Evolutionary conservation across 441 rosid genomes (phyloP), one percentile per base, ranked within the genome.

Genomic region (Melastoma candidum): DNA sequence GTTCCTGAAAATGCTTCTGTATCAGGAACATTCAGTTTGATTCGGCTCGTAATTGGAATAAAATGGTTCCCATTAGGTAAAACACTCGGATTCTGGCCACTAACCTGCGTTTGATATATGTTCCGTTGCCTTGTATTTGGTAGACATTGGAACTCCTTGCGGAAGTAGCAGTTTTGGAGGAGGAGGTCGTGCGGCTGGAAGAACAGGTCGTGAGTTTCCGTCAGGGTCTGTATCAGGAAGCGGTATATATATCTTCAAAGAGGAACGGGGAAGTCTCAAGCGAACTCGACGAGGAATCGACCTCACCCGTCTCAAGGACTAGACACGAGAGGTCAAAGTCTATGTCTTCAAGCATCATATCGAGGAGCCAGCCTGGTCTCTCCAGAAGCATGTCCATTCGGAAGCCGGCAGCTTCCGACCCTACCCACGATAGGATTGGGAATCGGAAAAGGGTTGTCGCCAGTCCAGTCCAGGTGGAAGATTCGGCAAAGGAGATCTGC

Each of bases 81-180:
- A 17, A 17, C 22, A 17, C 22, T 17, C 22, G 22, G 22, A 17
- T 17, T 17, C 22, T 1, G 22, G 22, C 22, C 22, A 17, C 22
- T 17, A 17, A 17, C 22, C 22, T 17, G 22, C 22, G 22, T 17
- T 17, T 17, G 22, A 17, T 17, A 17, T 11, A 32, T 51, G 26
- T 32, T 9, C 12, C 6, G 12, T 12, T 22, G 8, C 32, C 13
- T 32, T 10, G 11, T 11, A 44, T 11, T 32, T 51, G 54, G 64
- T 50, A 90, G 97, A 84, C 85, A 68, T 60, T 90, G 63, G 92
- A 87, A 82, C 83, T 90, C 51, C 80, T 90, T 55, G 97, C 97
- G 60, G 97, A 90, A 75, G 97, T 90, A 56, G 95, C 97, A 57
- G 87, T 86, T 46, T 68, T 90, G 66, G 97, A 90, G 68, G 97